Conservation (phyloP, 495 filamentous ascomycete species). For the Penicillium pulvis region DNA sequence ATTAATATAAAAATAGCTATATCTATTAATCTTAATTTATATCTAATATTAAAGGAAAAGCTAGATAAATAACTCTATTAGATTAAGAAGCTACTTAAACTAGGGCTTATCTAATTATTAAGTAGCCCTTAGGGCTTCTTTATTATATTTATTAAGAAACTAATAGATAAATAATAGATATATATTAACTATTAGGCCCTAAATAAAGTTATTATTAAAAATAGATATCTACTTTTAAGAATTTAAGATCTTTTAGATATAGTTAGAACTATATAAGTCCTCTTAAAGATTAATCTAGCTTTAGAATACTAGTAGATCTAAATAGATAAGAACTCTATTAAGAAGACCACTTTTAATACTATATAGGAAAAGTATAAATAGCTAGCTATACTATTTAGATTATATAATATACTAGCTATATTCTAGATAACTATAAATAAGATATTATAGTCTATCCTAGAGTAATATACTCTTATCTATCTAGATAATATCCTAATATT, state of each 20-base stretch:
- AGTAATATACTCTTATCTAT: not conserved
- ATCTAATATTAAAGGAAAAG: too few relatives aligned
- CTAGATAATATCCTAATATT: conserved; percentile 3
- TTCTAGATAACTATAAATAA: conserved; percentile 4
- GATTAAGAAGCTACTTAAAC: too few relatives aligned
- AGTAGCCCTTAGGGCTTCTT: too few relatives aligned
- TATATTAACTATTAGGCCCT: not conserved
- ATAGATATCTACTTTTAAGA: too few relatives aligned
- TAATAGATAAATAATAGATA: too few relatives aligned
- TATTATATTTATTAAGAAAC: too few relatives aligned
- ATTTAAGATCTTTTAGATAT: too few relatives aligned
- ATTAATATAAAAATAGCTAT: too few relatives aligned
- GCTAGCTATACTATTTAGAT: not conserved
- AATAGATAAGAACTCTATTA: not conserved
- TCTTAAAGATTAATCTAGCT: not conserved
- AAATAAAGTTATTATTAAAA: not conserved
- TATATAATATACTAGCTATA: not conserved
- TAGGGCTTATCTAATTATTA: too few relatives aligned
- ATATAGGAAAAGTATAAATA: not conserved
- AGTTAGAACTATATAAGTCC: too few relatives aligned
- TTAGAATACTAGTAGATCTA: not conserved
- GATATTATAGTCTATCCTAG: not conserved
- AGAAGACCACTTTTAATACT: not conserved
- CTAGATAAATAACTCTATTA: too few relatives aligned
- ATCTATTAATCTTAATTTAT: too few relatives aligned